Evolutionary conservation across 1,284 basidiomycete species (phyloP).

Genomic region (Ceratobasidium theobromae): DNA sequence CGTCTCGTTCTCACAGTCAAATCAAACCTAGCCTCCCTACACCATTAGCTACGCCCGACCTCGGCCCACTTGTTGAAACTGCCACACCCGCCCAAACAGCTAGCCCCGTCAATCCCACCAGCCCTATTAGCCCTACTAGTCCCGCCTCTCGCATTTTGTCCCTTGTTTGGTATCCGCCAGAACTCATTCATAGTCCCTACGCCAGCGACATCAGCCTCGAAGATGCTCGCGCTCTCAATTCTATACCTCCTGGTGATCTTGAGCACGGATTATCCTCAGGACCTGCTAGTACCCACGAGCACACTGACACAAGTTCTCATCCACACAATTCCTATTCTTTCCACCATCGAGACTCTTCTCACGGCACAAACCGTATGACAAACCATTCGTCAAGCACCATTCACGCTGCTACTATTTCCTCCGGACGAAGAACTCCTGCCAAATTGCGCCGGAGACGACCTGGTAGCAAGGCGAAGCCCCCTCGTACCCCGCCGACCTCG

Average conservation of each 20-base stretch:
- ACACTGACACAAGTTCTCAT: neutral
- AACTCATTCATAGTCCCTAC: slow-evolving; percentile 16
- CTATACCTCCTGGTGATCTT: neutral
- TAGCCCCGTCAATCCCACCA: neutral
- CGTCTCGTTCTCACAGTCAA: slow-evolving; percentile 2
- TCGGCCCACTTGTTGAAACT: neutral
- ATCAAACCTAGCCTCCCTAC: neutral
- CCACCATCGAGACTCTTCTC: neutral
- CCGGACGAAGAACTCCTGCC: neutral
- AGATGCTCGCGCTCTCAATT: neutral
- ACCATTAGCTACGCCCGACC: slow-evolving; percentile 6
- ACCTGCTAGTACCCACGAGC: neutral
- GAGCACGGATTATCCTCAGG: neutral
- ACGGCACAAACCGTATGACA: neutral
- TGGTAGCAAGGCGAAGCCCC: neutral
- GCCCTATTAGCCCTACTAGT: too few relatives aligned
- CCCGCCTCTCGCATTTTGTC: slow-evolving; percentile 15
- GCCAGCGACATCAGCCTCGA: slow-evolving; percentile 11
- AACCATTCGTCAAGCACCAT: slow-evolving; percentile 2
- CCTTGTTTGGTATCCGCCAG: slow-evolving; percentile 20
- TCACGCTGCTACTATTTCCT: slow-evolving; percentile 8
- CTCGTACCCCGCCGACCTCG: slow-evolving; percentile 7
- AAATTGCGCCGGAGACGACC: slow-evolving; percentile 1
- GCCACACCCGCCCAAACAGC: neutral
- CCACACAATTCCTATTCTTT: neutral